A percentile compares a stretch with the other conserved stretches of the same genome.
phyloP scores from a whole-genome alignment of 805 yeast genomes.

The Candida orba region DNA sequence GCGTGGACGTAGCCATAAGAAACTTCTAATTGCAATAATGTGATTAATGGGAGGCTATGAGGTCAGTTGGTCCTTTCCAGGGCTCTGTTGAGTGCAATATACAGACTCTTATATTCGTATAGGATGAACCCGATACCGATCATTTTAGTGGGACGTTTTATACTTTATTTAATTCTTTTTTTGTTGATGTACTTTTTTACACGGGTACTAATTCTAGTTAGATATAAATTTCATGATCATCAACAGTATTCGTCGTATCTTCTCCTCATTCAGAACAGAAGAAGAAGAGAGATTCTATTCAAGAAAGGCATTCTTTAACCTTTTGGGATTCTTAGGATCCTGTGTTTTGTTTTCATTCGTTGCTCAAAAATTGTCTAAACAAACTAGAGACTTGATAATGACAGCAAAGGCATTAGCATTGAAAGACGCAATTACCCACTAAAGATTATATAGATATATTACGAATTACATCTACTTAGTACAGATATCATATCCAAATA shows the following conservation, averaged over 20 bases:
- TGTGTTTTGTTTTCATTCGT: constrained; percentile 77
- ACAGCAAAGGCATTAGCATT: constrained; percentile 19
- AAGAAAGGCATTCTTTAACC: constrained; percentile 67
- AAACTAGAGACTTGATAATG: constrained; percentile 20
- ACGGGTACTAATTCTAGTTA: neutral
- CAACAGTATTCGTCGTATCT: constrained; percentile 70
- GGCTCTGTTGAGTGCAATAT: constrained; percentile 51
- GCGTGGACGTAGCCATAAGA: constrained; percentile 53
- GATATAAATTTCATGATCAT: constrained; percentile 44
- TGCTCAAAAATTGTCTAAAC: constrained; percentile 45
- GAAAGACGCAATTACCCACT: constrained; percentile 11
- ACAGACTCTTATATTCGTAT: constrained; percentile 33
- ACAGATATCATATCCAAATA: no score
- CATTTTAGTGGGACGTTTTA: constrained; percentile 39
- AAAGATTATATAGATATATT: no score
- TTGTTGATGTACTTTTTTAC: neutral
- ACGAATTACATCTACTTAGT: no score
- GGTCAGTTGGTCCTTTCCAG: constrained; percentile 45
- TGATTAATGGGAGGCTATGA: constrained; percentile 46
- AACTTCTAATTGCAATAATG: constrained; percentile 19
- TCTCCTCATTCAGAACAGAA: constrained; percentile 76
- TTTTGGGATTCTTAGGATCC: constrained; percentile 73
- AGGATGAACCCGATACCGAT: constrained; percentile 54
- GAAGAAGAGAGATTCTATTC: constrained; percentile 78
- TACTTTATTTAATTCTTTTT: constrained; percentile 6